Conservation (phyloP, 1,139 yeast genomes). For the Wickerhamiella pararugosa region DNA sequence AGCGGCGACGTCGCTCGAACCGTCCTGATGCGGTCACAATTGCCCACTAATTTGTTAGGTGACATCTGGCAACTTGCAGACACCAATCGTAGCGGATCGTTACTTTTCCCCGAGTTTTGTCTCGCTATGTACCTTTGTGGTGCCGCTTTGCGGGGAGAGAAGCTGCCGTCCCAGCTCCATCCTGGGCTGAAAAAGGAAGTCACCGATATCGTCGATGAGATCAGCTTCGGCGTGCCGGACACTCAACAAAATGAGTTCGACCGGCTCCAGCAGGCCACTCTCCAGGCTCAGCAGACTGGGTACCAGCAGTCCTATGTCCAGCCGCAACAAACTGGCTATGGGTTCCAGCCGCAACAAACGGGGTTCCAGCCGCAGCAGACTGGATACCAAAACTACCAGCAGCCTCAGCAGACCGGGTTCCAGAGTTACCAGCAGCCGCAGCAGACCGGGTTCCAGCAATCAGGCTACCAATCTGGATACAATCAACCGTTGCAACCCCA, state of each 20-base stretch:
- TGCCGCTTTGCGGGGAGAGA: constrained; percentile 58
- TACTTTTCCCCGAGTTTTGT: constrained; percentile 89
- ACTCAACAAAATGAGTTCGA: constrained; percentile 18
- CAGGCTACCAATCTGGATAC: constrained; percentile 1
- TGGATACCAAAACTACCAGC: constrained; percentile 14
- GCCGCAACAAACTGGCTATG: constrained; percentile 7
- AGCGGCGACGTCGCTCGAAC: constrained; percentile 52
- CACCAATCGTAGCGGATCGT: constrained; percentile 68
- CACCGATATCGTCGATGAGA: constrained; percentile 72
- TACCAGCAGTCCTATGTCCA: constrained; percentile 17
- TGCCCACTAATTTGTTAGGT: constrained; percentile 62
- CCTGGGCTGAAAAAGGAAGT: constrained; percentile 70
- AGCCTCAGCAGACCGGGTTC: constrained; percentile 24
- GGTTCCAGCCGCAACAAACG: constrained; percentile 22
- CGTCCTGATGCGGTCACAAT: constrained; percentile 65
- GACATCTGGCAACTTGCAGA: constrained; percentile 87
- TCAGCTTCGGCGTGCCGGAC: constrained; percentile 65
- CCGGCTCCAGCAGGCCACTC: constrained; percentile 12
- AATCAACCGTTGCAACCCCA: constrained; percentile 2
- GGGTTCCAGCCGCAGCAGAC: constrained; percentile 21
- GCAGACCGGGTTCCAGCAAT: constrained; percentile 22
- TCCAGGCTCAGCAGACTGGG: constrained; percentile 29
- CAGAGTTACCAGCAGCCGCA: constrained; percentile 25
- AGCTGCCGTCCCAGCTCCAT: constrained; percentile 60
- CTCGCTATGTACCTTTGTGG: constrained; percentile 82